Conservation (phyloP, 805 yeast species). For the Pichia insulana region DNA sequence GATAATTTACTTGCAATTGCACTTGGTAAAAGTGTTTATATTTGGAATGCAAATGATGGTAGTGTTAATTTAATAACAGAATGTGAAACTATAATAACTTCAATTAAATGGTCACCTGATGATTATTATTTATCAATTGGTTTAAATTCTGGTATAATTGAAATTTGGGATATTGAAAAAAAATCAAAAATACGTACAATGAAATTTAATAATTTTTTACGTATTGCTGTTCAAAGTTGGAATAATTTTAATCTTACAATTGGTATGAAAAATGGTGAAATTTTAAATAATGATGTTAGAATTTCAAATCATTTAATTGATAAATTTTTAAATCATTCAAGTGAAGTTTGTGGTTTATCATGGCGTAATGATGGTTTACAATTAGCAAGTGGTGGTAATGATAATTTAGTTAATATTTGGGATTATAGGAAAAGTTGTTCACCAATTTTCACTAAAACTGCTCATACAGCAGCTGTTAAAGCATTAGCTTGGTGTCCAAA, state of each 20-base stretch:
- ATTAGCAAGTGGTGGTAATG: slow-evolving; percentile 90
- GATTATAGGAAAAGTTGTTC: slow-evolving; percentile 60
- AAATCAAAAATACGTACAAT: slow-evolving; percentile 69
- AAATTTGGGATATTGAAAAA: slow-evolving; percentile 89
- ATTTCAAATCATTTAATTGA: slow-evolving; percentile 65
- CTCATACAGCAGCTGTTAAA: slow-evolving; percentile 91
- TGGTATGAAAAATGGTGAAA: slow-evolving; percentile 82
- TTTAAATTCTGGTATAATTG: slow-evolving; percentile 70
- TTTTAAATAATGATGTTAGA: slow-evolving; percentile 86
- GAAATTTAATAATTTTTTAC: slow-evolving; percentile 53
- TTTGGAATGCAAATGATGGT: slow-evolving; percentile 88
- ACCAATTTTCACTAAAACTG: slow-evolving; percentile 68
- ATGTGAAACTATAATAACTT: slow-evolving; percentile 48
- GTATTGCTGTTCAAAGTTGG: slow-evolving; percentile 86
- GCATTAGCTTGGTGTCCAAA: slow-evolving; percentile 94
- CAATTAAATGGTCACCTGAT: slow-evolving; percentile 87
- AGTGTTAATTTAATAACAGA: slow-evolving; percentile 60
- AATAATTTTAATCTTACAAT: slow-evolving; percentile 67
- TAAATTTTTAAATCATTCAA: slow-evolving; percentile 58
- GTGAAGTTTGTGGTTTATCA: slow-evolving; percentile 88
- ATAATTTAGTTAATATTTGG: slow-evolving; percentile 89
- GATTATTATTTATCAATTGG: slow-evolving; percentile 83
- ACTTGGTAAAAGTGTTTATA: slow-evolving; percentile 70
- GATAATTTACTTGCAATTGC: slow-evolving; percentile 83
- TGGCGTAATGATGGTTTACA: slow-evolving; percentile 81